A percentile compares a stretch with the other conserved stretches of the same genome.
Evolutionary conservation across 192 early-diverging fungal genomes (phyloP).

Genomic region (Entomortierella parvispora): DNA sequence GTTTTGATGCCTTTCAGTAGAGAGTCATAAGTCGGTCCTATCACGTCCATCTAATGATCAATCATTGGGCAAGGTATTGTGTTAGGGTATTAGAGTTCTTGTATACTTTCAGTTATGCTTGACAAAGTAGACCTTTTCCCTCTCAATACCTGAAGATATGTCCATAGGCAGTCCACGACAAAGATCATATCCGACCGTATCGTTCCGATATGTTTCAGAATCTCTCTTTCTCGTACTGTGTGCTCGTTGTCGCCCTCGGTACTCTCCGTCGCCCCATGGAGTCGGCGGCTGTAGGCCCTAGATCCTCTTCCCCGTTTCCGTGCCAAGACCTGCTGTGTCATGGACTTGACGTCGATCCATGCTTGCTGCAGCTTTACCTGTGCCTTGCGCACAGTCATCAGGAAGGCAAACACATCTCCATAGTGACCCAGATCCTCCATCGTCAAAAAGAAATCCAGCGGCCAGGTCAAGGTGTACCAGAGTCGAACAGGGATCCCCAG

Average conservation of each 20-base stretch:
- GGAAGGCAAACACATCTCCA: conserved; percentile 68
- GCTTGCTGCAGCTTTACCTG: conserved; percentile 63
- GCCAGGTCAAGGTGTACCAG: conserved; percentile 71
- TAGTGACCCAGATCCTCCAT: conserved; percentile 68
- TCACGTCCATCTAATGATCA: conserved; percentile 51
- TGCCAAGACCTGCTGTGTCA: conserved; percentile 45
- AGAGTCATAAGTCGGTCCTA: conserved; percentile 45
- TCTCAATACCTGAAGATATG: conserved; percentile 74
- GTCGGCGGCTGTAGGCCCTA: conserved; percentile 6
- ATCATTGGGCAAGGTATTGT: too few relatives aligned
- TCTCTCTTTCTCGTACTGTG: conserved; percentile 15
- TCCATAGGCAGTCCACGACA: conserved; percentile 77
- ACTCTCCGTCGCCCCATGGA: conserved; percentile 1
- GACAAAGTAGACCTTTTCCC: too few relatives aligned
- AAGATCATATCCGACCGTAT: conserved; percentile 71
- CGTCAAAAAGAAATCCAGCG: conserved; percentile 74
- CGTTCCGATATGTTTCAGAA: conserved; percentile 58
- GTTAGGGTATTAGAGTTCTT: too few relatives aligned
- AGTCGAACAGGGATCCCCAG: conserved; percentile 64
- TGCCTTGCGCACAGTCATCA: conserved; percentile 65
- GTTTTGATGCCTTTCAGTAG: conserved; percentile 35
- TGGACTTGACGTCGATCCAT: conserved; percentile 51
- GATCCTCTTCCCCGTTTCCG: conserved; percentile 17
- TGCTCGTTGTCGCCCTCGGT: conserved; percentile 15
- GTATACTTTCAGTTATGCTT: too few relatives aligned